Evolutionary conservation across 2,329 filamentous ascomycete genomes (phyloP).

Genomic region (Pyricularia pennisetigena): DNA sequence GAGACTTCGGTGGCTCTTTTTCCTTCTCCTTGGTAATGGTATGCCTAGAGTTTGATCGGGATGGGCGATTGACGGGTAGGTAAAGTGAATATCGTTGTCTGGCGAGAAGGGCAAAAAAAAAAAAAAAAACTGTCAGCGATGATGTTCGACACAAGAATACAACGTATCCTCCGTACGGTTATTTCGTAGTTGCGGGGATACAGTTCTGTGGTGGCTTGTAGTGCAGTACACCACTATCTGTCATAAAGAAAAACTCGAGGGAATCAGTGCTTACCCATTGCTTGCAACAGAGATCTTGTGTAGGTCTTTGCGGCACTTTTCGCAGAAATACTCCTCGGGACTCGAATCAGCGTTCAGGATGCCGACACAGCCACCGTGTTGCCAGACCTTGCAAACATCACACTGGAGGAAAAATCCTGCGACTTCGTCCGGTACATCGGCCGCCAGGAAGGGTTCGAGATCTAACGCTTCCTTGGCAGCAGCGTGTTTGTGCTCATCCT

Average conservation of each 20-base stretch:
- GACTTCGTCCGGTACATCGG: conserved; percentile 69
- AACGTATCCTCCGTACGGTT: neutral
- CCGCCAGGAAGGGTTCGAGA: conserved; percentile 44
- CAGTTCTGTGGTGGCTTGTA: neutral
- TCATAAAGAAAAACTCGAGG: neutral
- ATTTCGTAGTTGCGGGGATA: neutral
- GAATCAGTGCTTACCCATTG: conserved; percentile 61
- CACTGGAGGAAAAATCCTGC: conserved; percentile 97
- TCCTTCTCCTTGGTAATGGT: conserved; percentile 26
- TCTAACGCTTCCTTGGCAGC: conserved; percentile 45
- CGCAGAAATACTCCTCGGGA: conserved; percentile 96
- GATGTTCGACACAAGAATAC: neutral
- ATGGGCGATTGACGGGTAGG: conserved; percentile 47
- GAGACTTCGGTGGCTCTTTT: conserved; percentile 49
- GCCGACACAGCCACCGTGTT: conserved; percentile 94
- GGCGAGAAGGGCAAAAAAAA: neutral
- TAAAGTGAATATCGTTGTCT: conserved; percentile 49
- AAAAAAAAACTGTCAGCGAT: neutral
- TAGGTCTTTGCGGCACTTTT: conserved; percentile 83
- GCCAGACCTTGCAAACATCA: conserved; percentile 96
- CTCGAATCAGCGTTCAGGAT: conserved; percentile 91
- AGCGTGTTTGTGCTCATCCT: conserved; percentile 36
- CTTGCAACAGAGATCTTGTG: conserved; percentile 73
- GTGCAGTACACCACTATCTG: neutral
- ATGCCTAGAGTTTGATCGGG: conserved; percentile 46